A percentile compares a stretch with the other conserved stretches of the same genome.
Conservation (phyloP, 2,329 filamentous ascomycete genomes). For the Fusarium piperis region DNA sequence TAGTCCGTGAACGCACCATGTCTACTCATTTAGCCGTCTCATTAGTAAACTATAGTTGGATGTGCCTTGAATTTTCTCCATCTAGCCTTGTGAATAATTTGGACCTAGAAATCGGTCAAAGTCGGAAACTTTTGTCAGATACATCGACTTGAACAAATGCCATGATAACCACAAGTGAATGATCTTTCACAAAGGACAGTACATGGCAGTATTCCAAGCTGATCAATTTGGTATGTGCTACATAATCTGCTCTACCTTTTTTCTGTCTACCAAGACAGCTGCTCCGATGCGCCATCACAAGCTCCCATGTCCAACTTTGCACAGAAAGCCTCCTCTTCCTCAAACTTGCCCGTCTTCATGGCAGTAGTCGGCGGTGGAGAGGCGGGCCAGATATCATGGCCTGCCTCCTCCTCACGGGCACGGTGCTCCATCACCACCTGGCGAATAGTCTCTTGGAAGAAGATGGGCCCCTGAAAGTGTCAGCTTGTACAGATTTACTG, state of each 20-base stretch:
- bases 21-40: neutral
- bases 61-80: neutral
- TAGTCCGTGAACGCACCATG: neutral
- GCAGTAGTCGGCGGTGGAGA: neutral
- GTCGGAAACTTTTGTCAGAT: neutral
- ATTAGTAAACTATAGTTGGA: neutral
- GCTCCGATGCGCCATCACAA: neutral
- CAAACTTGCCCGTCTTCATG: neutral
- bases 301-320: neutral
- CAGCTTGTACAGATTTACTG: neutral
- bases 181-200: neutral
- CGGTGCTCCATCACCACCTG: neutral
- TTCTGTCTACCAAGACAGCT: neutral
- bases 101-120: neutral
- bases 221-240: slow-evolving; percentile 1
- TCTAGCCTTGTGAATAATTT: neutral
- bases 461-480: neutral
- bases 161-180: neutral
- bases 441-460: neutral
- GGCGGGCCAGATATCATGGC: neutral
- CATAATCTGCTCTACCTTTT: neutral
- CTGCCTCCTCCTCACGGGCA: neutral
- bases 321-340: neutral
- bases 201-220: neutral
- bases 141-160: neutral